phyloP scores from a whole-genome alignment of 2,329 filamentous ascomycete species.

The Leptographium radiaticola region DNA sequence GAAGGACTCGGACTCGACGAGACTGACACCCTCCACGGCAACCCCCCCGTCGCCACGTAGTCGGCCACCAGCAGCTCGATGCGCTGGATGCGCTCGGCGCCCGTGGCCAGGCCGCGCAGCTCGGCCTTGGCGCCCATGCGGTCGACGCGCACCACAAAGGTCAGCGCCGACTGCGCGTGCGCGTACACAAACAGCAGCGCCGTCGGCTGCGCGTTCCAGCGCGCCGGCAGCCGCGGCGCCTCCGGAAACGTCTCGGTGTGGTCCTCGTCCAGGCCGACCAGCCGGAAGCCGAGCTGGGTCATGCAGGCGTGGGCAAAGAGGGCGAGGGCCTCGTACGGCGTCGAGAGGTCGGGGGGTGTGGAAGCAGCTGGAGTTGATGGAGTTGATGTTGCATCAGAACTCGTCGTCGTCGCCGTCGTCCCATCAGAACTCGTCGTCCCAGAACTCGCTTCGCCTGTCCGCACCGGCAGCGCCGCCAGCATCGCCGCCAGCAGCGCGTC shows the following conservation, averaged over 20 bases:
- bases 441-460: conserved; percentile 13
- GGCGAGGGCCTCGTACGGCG: conserved; percentile 69
- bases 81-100: conserved; percentile 67
- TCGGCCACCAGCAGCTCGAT: conserved; percentile 66
- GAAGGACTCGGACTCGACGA: too few relatives aligned
- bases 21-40: too few relatives aligned
- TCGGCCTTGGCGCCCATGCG: conserved; percentile 76
- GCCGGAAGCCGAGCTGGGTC: conserved; percentile 63
- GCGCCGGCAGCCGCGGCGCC: conserved; percentile 48
- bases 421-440: not conserved
- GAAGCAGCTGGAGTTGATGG: too few relatives aligned
- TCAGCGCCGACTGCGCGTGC: conserved; percentile 73
- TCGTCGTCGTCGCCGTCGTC: not conserved
- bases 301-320: conserved; percentile 77
- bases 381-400: not conserved
- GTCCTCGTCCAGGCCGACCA: conserved; percentile 71
- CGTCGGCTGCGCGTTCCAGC: conserved; percentile 66
- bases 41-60: conserved; percentile 48
- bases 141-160: conserved; percentile 70
- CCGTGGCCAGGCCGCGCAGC: conserved; percentile 63
- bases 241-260: not conserved
- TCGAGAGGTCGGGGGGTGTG: conserved; percentile 43
- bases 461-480: conserved; percentile 46
- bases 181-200: conserved; percentile 76
- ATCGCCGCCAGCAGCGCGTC: conserved; percentile 39